Evolutionary conservation across 768 basidiomycete species (phyloP).

Genomic region (Boletellus ananiceps): DNA sequence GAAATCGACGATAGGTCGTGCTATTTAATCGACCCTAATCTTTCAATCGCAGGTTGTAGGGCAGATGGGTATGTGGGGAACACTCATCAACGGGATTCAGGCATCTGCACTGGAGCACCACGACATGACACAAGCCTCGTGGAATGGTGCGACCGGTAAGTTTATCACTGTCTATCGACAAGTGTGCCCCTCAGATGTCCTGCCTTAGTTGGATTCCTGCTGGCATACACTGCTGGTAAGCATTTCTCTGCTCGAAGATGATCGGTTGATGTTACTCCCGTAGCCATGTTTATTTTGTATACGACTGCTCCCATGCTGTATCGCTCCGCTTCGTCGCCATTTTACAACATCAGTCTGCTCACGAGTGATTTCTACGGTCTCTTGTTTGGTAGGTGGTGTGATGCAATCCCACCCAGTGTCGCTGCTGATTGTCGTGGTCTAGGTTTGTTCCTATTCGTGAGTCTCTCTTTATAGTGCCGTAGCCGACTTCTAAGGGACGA

Average conservation of each 20-base stretch:
- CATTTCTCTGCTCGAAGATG: background rate
- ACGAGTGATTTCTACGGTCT: constrained; percentile 87
- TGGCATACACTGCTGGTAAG: constrained; percentile 46
- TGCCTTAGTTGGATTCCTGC: constrained; percentile 45
- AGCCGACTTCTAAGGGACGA: constrained; percentile 1
- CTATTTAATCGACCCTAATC: background rate
- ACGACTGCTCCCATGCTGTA: constrained; percentile 84
- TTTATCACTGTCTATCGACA: constrained; percentile 31
- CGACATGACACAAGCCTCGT: constrained; percentile 58
- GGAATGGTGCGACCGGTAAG: constrained; percentile 70
- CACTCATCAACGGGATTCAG: constrained; percentile 74
- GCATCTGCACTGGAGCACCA: constrained; percentile 70
- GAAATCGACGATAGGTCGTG: background rate
- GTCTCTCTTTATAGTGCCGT: constrained; percentile 10
- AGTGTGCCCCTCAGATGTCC: background rate
- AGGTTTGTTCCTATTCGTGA: constrained; percentile 53
- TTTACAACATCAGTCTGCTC: constrained; percentile 81
- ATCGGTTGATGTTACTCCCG: background rate
- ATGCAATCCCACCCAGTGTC: background rate
- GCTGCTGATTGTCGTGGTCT: constrained; percentile 3
- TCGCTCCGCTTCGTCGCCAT: constrained; percentile 80
- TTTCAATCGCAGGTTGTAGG: constrained; percentile 57
- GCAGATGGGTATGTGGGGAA: constrained; percentile 82
- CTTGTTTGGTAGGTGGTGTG: constrained; percentile 50
- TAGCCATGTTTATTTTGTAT: constrained; percentile 81